Conservation (phyloP, 1,284 basidiomycete species). For the Xerocomus cyaneibrunnescens region DNA sequence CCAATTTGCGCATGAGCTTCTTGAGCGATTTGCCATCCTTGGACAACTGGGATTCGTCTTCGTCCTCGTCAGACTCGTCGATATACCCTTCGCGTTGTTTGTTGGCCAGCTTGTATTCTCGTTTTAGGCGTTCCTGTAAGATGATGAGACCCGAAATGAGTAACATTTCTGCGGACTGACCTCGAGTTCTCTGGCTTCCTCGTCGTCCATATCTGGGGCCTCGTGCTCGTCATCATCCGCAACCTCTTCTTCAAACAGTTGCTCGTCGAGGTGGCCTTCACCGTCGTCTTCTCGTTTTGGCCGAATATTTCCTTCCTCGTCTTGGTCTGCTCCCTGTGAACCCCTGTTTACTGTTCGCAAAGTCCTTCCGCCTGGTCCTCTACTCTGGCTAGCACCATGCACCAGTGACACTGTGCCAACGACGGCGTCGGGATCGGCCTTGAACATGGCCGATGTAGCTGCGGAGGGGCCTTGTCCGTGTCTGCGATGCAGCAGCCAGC, state of each 20-base stretch:
- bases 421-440: constrained; percentile 51
- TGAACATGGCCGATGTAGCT: constrained; percentile 64
- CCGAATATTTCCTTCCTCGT: constrained; percentile 47
- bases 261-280: constrained; percentile 78
- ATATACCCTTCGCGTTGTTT: constrained; percentile 66
- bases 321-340: constrained; percentile 71
- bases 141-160: background rate
- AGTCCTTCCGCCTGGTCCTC: constrained; percentile 62
- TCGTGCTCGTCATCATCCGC: constrained; percentile 85
- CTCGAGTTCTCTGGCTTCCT: constrained; percentile 85
- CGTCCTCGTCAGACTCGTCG: constrained; percentile 72
- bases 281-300: constrained; percentile 58
- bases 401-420: constrained; percentile 47
- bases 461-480: constrained; percentile 57
- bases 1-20: constrained; percentile 71
- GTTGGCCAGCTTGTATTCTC: constrained; percentile 77
- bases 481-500: constrained; percentile 62
- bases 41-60: constrained; percentile 54
- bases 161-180: constrained; percentile 38
- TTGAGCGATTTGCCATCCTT: constrained; percentile 75
- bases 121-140: constrained; percentile 76
- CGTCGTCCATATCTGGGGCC: constrained; percentile 71
- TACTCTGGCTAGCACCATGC: constrained; percentile 50
- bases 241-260: constrained; percentile 81
- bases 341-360: constrained; percentile 63